Evolutionary conservation across 1,284 basidiomycete genomes (phyloP).

Genomic region (Fomitopsis pinicola): DNA sequence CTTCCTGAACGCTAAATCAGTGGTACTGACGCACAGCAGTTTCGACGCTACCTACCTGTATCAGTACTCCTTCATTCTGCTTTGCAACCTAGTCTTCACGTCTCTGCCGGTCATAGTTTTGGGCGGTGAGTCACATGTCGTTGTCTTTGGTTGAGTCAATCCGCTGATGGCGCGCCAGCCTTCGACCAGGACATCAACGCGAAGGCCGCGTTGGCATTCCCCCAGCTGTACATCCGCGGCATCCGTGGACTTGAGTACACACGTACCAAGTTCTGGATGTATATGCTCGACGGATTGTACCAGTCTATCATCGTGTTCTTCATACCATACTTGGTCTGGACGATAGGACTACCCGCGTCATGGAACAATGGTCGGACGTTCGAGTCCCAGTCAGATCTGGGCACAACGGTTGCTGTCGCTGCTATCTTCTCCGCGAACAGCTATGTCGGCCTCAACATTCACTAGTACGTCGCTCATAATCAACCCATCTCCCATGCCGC

Average conservation of each 20-base stretch:
- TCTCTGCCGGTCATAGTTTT: conserved; percentile 89
- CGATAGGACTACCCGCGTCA: conserved; percentile 55
- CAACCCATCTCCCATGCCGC: not conserved
- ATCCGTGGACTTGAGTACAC: conserved; percentile 94
- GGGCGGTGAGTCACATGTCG: conserved; percentile 55
- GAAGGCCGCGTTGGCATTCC: conserved; percentile 85
- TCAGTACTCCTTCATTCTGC: conserved; percentile 90
- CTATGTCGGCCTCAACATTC: conserved; percentile 84
- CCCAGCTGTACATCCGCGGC: conserved; percentile 90
- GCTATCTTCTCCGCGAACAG: conserved; percentile 87
- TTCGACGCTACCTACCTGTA: conserved; percentile 96
- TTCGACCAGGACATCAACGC: conserved; percentile 97
- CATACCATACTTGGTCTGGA: conserved; percentile 82
- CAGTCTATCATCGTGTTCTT: conserved; percentile 91
- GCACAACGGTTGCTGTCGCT: conserved; percentile 86
- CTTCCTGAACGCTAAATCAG: conserved; percentile 4
- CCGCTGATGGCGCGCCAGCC: conserved; percentile 38
- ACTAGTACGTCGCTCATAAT: conserved; percentile 59
- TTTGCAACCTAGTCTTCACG: conserved; percentile 93
- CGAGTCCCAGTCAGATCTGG: conserved; percentile 82
- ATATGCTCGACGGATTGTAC: conserved; percentile 93
- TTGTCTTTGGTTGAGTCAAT: not conserved
- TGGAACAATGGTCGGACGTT: conserved; percentile 69
- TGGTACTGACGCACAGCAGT: conserved; percentile 34
- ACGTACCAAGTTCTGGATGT: conserved; percentile 87